Conservation (phyloP, 305 asterid species). For the Stenogyne calaminthoides region DNA sequence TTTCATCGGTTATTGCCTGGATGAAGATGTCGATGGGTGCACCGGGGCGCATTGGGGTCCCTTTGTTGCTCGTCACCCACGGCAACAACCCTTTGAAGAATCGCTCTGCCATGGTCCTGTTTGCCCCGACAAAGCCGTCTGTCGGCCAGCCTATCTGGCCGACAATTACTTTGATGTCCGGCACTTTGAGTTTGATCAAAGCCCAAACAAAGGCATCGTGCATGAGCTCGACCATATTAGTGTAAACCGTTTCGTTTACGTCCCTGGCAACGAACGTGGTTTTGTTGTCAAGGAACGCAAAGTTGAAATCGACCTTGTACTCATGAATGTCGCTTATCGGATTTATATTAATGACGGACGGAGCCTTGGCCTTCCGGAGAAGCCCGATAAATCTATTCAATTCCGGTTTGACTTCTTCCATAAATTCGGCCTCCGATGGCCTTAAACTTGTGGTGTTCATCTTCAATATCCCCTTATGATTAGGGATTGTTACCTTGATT, state of each 20-base stretch:
- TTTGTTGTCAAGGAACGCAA: slow-evolving; percentile 29
- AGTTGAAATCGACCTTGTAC: neutral
- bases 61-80: slow-evolving; percentile 30
- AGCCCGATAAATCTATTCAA: neutral
- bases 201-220: slow-evolving; percentile 41
- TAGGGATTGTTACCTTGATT: neutral
- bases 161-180: slow-evolving; percentile 25
- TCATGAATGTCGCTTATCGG: neutral
- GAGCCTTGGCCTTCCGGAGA: neutral
- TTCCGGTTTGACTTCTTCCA: neutral
- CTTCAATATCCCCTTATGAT: neutral
- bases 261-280: slow-evolving; percentile 25
- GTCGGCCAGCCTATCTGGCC: slow-evolving; percentile 58
- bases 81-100: slow-evolving; percentile 40
- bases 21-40: slow-evolving; percentile 37
- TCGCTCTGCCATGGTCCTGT: slow-evolving; percentile 29
- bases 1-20: slow-evolving; percentile 42
- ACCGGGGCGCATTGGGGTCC: slow-evolving; percentile 54
- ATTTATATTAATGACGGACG: accelerated
- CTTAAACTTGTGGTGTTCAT: neutral
- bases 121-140: slow-evolving; percentile 41
- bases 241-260: slow-evolving; percentile 35
- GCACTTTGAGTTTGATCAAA: slow-evolving; percentile 29
- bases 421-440: slow-evolving; percentile 13
- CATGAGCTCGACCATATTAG: slow-evolving; percentile 32